Percentiles rank a stretch among this genome's conserved stretches.
phyloP scores from a whole-genome alignment of 1,284 basidiomycete genomes.

The Coniophora puteana region DNA sequence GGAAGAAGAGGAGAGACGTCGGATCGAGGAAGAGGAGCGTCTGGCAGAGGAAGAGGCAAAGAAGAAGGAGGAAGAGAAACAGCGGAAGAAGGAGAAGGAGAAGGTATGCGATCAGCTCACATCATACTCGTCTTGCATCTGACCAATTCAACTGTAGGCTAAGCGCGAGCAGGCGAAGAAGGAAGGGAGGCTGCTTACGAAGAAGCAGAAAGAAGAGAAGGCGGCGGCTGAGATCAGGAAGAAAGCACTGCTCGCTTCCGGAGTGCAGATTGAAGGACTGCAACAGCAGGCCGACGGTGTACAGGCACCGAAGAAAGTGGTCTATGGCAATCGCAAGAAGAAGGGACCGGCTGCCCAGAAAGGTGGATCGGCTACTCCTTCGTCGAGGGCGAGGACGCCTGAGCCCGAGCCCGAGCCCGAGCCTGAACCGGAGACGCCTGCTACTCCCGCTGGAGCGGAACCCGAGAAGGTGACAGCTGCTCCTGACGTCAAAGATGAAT shows the following conservation, averaged over 20 bases:
- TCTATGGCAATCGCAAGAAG: slow-evolving; percentile 86
- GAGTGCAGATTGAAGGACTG: slow-evolving; percentile 88
- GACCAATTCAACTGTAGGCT: slow-evolving; percentile 42
- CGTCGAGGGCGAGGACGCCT: slow-evolving; percentile 52
- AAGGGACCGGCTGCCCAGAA: slow-evolving; percentile 51
- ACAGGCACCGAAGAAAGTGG: slow-evolving; percentile 60
- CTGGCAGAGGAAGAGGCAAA: slow-evolving; percentile 73
- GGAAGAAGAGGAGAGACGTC: slow-evolving; percentile 72
- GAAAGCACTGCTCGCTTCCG: slow-evolving; percentile 87
- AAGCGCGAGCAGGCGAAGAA: slow-evolving; percentile 86
- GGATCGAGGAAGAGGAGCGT: slow-evolving; percentile 85
- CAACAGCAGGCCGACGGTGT: slow-evolving; percentile 50
- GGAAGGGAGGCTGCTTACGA: slow-evolving; percentile 87
- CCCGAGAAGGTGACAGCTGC: too few species aligned
- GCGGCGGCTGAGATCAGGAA: slow-evolving; percentile 89
- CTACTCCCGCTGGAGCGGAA: slow-evolving; percentile 16
- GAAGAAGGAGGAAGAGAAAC: slow-evolving; percentile 79
- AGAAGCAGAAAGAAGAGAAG: slow-evolving; percentile 95
- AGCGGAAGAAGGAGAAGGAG: slow-evolving; percentile 85
- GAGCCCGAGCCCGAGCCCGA: slow-evolving; percentile 29
- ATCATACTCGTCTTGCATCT: slow-evolving; percentile 5
- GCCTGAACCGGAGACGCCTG: slow-evolving; percentile 16
- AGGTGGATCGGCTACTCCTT: slow-evolving; percentile 44
- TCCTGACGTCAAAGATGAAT: slow-evolving; percentile 73
- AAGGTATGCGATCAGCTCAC: slow-evolving; percentile 49